phyloP scores from a whole-genome alignment of 768 basidiomycete species.

The Mycena vulgaris region DNA sequence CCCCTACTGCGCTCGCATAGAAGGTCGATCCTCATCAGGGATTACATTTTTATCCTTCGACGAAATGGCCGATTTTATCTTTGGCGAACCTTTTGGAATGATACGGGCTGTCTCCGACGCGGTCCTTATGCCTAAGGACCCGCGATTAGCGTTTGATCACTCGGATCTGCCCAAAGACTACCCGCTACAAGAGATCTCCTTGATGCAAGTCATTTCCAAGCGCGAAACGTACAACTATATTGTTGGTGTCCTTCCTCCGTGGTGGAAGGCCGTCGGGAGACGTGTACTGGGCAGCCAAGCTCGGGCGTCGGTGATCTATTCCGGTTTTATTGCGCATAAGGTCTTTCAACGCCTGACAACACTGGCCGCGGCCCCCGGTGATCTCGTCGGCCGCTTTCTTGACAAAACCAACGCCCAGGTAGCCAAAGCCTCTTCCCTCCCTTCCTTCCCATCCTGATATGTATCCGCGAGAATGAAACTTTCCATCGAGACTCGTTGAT shows the following conservation, averaged over 20 bases:
- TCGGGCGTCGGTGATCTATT: constrained; percentile 63
- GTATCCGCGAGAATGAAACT: constrained; percentile 2
- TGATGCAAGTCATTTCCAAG: constrained; percentile 13
- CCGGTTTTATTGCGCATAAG: constrained; percentile 66
- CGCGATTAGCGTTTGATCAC: constrained; percentile 44
- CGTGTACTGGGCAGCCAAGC: constrained; percentile 63
- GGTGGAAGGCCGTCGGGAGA: constrained; percentile 50
- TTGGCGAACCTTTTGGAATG: constrained; percentile 78
- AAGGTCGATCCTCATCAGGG: constrained; percentile 9
- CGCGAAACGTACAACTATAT: constrained; percentile 31
- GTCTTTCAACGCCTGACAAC: constrained; percentile 65
- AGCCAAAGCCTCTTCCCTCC: not conserved
- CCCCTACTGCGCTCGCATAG: not conserved
- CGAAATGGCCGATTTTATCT: constrained; percentile 72
- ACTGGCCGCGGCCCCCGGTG: constrained; percentile 63
- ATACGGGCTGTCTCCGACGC: constrained; percentile 65
- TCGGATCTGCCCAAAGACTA: not conserved
- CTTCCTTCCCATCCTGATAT: not conserved
- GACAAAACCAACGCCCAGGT: constrained; percentile 13
- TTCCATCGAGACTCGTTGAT: constrained; percentile 64
- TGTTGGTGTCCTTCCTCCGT: constrained; percentile 23
- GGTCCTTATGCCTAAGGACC: constrained; percentile 61
- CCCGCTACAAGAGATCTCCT: not conserved
- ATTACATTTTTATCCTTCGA: constrained; percentile 69
- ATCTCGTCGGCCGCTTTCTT: constrained; percentile 30